A percentile compares a stretch with the other conserved stretches of the same genome.
phyloP scores from a whole-genome alignment of 768 basidiomycete species.

The Dendrothele bispora region DNA sequence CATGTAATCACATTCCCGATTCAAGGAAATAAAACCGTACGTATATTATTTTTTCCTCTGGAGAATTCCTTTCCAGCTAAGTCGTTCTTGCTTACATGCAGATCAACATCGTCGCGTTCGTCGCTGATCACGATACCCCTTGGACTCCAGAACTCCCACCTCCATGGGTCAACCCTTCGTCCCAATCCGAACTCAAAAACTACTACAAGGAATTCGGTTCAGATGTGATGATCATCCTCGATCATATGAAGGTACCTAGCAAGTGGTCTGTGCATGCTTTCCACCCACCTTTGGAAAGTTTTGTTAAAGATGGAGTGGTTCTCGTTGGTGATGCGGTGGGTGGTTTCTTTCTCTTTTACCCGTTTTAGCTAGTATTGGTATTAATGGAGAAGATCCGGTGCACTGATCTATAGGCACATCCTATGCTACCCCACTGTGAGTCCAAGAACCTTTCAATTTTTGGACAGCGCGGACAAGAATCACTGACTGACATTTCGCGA shows the following conservation, averaged over 20 bases:
- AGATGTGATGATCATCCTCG: slow-evolving; percentile 40
- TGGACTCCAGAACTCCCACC: slow-evolving; percentile 25
- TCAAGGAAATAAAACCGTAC: slow-evolving; percentile 38
- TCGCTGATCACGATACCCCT: slow-evolving; percentile 28
- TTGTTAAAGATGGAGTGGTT: slow-evolving; percentile 43
- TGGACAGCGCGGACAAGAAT: not conserved
- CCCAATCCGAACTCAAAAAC: slow-evolving; percentile 43
- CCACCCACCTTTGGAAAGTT: slow-evolving; percentile 43
- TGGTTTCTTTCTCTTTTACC: slow-evolving; percentile 1
- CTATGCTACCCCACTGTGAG: slow-evolving; percentile 53
- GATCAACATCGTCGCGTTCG: slow-evolving; percentile 50
- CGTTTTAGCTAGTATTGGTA: no score
- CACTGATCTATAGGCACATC: slow-evolving; percentile 47
- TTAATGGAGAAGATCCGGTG: no score
- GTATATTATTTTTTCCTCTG: slow-evolving; percentile 9
- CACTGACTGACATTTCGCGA: no score
- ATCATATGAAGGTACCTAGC: slow-evolving; percentile 42
- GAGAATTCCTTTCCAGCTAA: not conserved
- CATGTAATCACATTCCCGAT: slow-evolving; percentile 56
- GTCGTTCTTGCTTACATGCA: slow-evolving; percentile 12
- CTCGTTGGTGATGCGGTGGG: slow-evolving; percentile 55
- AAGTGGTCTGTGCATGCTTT: slow-evolving; percentile 56
- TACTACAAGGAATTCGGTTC: slow-evolving; percentile 45
- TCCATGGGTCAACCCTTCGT: slow-evolving; percentile 43
- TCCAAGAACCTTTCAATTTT: not conserved